Base-by-base conservation (phyloP, 176 grass and related monocot species). In the Paspalum notatum region DNA sequence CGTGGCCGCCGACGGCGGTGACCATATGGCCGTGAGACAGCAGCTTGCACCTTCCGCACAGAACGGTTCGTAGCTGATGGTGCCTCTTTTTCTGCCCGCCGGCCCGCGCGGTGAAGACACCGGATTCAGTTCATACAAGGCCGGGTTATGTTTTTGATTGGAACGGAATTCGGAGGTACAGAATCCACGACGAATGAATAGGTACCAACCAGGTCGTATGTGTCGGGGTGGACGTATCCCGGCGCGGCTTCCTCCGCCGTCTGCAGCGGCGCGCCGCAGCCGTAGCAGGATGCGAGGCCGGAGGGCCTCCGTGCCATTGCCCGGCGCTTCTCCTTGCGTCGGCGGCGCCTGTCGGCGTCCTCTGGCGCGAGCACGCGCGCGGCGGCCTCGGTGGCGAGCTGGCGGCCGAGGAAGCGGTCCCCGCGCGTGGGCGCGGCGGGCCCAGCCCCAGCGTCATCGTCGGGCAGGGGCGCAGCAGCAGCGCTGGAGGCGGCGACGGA, bases 1-100 rank as follows among this genome's bases (percentile, higher is more conserved):
- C 96, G 63, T 98, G 96, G 10, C 92, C 96, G 38, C 92, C 92
- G n/a, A 98, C 96, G 57, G 96, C 90, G 22, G 92, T 95, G 18
- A 98, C 85, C 96, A 95, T 93, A 42, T 93, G 92, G 2, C 92
- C 92, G 64, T 93, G 96, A 0, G 92, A 95, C 71, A 98, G 50
- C 71, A 98, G 68, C 75, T 82, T 85, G 40, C 96, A 98, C 47
- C 92, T 65, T n/a, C 90, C 92, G 70, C 96, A 95, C 4, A 95
- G 95, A 50, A 98, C 54, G 14, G 92, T 98, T 58, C 71, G 87
- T 1, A 98, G 87, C 0, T 95, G 95, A 32, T 39, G 92, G 54
- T 98, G 92, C 37, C 77, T 98, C 90, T 88, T 98, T 66, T 98
- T 98, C 95, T 98, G 73, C 52, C 49, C 80, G 20, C 52, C 49